Evolutionary conservation across 768 basidiomycete genomes (phyloP).

Genomic region (Podaxis rugospora): DNA sequence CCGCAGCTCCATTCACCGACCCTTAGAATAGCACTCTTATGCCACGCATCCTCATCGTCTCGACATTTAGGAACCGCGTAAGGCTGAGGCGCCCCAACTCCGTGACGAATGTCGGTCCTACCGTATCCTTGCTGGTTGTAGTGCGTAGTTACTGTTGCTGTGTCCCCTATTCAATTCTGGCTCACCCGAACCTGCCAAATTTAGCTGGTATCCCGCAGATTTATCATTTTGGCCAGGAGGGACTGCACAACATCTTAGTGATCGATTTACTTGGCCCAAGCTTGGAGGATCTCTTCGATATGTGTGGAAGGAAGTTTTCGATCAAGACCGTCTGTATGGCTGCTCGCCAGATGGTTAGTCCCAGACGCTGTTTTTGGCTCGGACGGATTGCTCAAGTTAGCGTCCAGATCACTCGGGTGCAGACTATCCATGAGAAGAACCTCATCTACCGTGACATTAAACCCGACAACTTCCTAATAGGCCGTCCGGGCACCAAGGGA

Average conservation of each 20-base stretch:
- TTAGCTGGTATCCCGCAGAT: constrained; percentile 96
- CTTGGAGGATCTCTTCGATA: constrained; percentile 97
- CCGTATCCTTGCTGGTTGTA: constrained; percentile 83
- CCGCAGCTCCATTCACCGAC: constrained; percentile 4
- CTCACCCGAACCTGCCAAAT: constrained; percentile 11
- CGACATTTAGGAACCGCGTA: constrained; percentile 70
- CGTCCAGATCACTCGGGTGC: constrained; percentile 82
- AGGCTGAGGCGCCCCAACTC: constrained; percentile 96
- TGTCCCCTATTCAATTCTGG: constrained; percentile 13
- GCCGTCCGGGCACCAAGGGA: constrained; percentile 87
- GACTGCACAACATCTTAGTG: constrained; percentile 96
- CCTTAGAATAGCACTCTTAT: constrained; percentile 12
- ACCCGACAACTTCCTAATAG: constrained; percentile 98
- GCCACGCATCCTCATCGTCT: constrained; percentile 6
- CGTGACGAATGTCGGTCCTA: constrained; percentile 98
- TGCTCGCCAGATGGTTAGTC: constrained; percentile 88
- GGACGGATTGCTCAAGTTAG: constrained; percentile 8
- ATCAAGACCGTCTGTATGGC: constrained; percentile 99
- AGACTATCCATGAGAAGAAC: constrained; percentile 99
- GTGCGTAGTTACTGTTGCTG: constrained; percentile 46
- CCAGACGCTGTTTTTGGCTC: neutral
- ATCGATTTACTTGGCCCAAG: constrained; percentile 97
- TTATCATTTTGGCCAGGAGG: constrained; percentile 99
- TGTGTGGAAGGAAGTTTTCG: constrained; percentile 97
- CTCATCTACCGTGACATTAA: constrained; percentile 99